Evolutionary conservation across 768 basidiomycete genomes (phyloP), one percentile per base, ranked within the genome.

Genomic region (Auricularia cornea): DNA sequence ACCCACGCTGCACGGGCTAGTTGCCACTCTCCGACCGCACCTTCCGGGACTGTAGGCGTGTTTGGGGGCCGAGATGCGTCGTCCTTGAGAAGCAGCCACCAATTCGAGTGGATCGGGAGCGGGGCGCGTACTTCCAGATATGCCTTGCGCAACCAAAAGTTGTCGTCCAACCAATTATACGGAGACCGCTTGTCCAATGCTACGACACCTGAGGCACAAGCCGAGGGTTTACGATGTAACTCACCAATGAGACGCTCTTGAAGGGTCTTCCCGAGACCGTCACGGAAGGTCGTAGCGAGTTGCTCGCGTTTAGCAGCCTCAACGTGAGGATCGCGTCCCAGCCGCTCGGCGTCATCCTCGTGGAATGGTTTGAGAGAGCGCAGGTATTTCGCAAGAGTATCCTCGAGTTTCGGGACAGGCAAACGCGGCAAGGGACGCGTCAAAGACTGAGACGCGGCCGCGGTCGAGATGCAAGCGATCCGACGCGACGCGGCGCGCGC

Each of bases 151-250:
- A 85, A 76, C 96, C 95, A 98, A 67, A 96, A 87, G 62, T 90
- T 93, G 72, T 98, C 94, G 66, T 95, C 84, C 12, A 98, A 82
- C 95, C 95, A 98, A 71, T 96, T 97, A 72, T 87, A 79, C 0
- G 93, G 92, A 6, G 94, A 94, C 1, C 79, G 76, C 67, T 80
- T 84, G 76, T 96, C 94, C 60, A 97, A 81, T 32, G 90, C 93
- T 87, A 73, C 59, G 61, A 23, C 31, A 26, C 56, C 20, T 18
- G 10, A 48, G 20, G 10, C 44, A 48, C 20, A 1, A 14, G 44
- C 20, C 8, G 20, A 48, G 26, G 0, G n/a, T 14, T 29, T 26
- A 1, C 23, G 20, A 12, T 14, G 20, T 40, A 40, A 76, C 81
- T 62, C 67, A 90, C 92, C 90, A 65, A 85, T 74, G 60, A 96